These are phyloP conservation scores for Cymodocea nodosa DNA, from an alignment of 116 monocot genomes.

Conservation along the genomic window DNA sequence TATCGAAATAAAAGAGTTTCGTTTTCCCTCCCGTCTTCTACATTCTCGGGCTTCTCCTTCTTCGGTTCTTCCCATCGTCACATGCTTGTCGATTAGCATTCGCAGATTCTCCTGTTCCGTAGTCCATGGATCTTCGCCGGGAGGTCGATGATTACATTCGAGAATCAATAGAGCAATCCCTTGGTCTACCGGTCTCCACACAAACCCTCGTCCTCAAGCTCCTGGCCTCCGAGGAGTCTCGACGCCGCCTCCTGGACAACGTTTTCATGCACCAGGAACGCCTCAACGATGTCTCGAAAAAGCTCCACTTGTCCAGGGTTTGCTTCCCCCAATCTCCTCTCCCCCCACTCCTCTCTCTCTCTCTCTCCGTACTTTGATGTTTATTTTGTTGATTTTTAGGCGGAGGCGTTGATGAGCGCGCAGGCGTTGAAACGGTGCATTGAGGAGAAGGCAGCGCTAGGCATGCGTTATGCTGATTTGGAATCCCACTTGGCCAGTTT, in stretches of 20 bases:
- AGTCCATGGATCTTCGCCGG: conserved; percentile 13
- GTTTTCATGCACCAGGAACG: conserved; percentile 42
- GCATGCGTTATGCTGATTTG: conserved; percentile 17
- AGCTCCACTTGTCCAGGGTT: conserved; percentile 36
- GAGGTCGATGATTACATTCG: conserved; percentile 60
- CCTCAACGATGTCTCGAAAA: conserved; percentile 24
- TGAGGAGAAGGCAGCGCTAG: conserved; percentile 52
- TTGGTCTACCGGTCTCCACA: conserved; percentile 46
- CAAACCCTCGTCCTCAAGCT: conserved; percentile 46
- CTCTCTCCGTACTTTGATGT: neutral
- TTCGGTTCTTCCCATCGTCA: no score
- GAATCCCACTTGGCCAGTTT: conserved; percentile 18
- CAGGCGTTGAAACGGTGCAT: conserved; percentile 45
- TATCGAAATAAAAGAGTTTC: no score
- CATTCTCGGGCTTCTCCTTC: no score
- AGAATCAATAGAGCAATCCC: conserved; percentile 46
- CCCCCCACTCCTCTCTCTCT: neutral
- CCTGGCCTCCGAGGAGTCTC: conserved; percentile 48
- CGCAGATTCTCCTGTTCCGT: neutral
- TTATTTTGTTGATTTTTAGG: conserved; percentile 13
- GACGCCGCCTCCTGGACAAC: conserved; percentile 58
- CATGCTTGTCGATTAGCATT: no score
- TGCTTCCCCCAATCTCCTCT: neutral
- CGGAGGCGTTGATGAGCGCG: conserved; percentile 63
- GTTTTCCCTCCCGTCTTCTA: no score